Percentiles rank a stretch among this genome's conserved stretches.
These are phyloP conservation scores for Lasiodiplodia sp. DNA, from an alignment of 2,329 filamentous ascomycete species.

Conservation along the genomic window DNA sequence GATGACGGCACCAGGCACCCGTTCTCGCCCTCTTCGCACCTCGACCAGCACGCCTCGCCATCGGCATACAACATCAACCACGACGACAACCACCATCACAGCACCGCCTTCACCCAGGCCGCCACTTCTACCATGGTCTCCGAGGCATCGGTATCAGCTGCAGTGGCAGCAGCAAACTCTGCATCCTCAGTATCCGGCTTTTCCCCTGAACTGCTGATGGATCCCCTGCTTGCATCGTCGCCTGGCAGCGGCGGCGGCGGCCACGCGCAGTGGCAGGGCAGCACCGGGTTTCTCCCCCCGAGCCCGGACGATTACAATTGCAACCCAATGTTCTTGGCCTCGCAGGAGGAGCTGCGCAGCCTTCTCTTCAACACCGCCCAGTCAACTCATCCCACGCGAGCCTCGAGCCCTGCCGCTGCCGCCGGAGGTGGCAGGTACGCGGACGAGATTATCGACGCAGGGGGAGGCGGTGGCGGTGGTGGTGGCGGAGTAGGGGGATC, in stretches of 20 bases:
- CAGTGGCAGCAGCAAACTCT: conserved; percentile 1
- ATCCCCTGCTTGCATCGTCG: not conserved
- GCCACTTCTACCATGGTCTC: not conserved
- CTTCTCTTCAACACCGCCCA: conserved; percentile 41
- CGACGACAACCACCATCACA: not conserved
- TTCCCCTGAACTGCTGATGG: conserved; percentile 17
- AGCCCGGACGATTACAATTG: conserved; percentile 38
- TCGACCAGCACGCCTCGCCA: not conserved
- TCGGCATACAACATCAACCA: not conserved
- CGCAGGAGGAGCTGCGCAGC: conserved; percentile 39
- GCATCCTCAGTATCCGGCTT: not conserved
- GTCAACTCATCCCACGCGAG: conserved; percentile 39
- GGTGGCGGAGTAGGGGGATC: not conserved
- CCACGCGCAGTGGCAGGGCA: not conserved
- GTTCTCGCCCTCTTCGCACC: not conserved
- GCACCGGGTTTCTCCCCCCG: not conserved
- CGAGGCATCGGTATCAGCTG: not conserved
- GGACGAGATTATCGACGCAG: conserved; percentile 10
- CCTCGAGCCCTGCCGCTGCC: conserved; percentile 33
- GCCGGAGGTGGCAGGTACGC: conserved; percentile 26
- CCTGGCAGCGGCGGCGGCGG: not conserved
- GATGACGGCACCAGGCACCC: not conserved
- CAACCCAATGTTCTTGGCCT: conserved; percentile 41
- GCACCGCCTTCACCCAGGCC: not conserved
- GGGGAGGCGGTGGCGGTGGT: not conserved